Evolutionary conservation across 2,329 filamentous ascomycete species (phyloP).

Genomic region (Paecilomyces variotii): DNA sequence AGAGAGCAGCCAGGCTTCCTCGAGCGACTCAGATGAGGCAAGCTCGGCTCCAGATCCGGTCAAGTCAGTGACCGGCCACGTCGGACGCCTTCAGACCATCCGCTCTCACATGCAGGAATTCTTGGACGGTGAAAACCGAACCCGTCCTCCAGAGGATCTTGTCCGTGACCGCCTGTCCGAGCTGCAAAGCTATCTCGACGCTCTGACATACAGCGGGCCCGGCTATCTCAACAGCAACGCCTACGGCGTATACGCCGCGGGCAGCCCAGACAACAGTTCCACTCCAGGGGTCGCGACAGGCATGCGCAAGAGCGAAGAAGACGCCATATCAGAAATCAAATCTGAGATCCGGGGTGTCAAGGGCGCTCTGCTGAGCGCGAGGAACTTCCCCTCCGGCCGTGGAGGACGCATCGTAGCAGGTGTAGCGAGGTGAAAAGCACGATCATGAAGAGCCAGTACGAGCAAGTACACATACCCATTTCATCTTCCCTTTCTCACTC

Average conservation of each 20-base stretch:
- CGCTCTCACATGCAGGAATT: constrained; percentile 45
- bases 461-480: background rate
- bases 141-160: constrained; percentile 24
- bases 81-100: constrained; percentile 43
- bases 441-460: background rate
- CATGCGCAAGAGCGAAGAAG: constrained; percentile 40
- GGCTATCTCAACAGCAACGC: constrained; percentile 18
- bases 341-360: constrained; percentile 56
- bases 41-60: constrained; percentile 11
- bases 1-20: constrained; percentile 16
- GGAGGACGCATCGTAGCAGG: constrained; percentile 17
- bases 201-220: constrained; percentile 32
- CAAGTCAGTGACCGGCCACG: constrained; percentile 26
- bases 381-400: constrained; percentile 47
- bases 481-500: background rate
- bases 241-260: constrained; percentile 26
- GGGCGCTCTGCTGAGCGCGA: constrained; percentile 54
- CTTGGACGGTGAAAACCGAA: constrained; percentile 28
- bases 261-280: constrained; percentile 14
- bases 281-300: constrained; percentile 11
- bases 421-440: constrained; percentile 2
- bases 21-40: constrained; percentile 7
- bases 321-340: constrained; percentile 51
- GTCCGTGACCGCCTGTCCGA: constrained; percentile 31
- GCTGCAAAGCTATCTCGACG: constrained; percentile 46